These are phyloP conservation scores for Naganishia onofrii DNA, from an alignment of 768 basidiomycete genomes.

Conservation along the genomic window DNA sequence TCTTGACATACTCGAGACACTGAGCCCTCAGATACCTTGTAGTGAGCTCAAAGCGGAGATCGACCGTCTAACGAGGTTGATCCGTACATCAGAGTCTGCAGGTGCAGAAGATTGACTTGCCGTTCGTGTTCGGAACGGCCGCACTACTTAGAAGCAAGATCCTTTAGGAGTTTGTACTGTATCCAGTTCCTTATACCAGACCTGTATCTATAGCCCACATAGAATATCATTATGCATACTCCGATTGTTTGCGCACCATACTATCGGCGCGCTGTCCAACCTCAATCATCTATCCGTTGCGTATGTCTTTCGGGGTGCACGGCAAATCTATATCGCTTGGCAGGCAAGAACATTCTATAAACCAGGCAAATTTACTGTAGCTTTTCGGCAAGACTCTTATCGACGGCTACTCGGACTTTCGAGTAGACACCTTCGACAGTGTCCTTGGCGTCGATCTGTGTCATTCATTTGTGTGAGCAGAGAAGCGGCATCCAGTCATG, in stretches of 20 bases:
- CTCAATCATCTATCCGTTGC: not conserved
- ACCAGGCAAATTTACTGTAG: not conserved
- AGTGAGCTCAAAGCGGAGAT: slow-evolving; percentile 40
- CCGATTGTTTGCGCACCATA: not conserved
- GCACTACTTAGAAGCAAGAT: not conserved
- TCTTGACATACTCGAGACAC: not conserved
- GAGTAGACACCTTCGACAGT: slow-evolving; percentile 70
- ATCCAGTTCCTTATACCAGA: not conserved
- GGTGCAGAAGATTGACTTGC: not conserved
- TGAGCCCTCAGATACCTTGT: not conserved
- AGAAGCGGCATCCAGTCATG: not conserved
- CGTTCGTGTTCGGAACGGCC: not conserved
- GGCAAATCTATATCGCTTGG: not conserved
- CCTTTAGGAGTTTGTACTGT: not conserved
- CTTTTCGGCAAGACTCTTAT: slow-evolving; percentile 54
- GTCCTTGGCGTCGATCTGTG: slow-evolving; percentile 54
- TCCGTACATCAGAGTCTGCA: slow-evolving; percentile 32
- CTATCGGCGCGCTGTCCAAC: not conserved
- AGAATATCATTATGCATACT: not conserved
- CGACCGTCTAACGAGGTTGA: slow-evolving; percentile 36
- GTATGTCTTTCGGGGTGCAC: not conserved
- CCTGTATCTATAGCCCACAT: not conserved
- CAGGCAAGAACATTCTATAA: not conserved
- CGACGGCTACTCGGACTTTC: slow-evolving; percentile 61
- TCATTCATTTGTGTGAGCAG: not conserved